Conservation (phyloP, 305 asterid species). For the Ilex paraguariensis region DNA sequence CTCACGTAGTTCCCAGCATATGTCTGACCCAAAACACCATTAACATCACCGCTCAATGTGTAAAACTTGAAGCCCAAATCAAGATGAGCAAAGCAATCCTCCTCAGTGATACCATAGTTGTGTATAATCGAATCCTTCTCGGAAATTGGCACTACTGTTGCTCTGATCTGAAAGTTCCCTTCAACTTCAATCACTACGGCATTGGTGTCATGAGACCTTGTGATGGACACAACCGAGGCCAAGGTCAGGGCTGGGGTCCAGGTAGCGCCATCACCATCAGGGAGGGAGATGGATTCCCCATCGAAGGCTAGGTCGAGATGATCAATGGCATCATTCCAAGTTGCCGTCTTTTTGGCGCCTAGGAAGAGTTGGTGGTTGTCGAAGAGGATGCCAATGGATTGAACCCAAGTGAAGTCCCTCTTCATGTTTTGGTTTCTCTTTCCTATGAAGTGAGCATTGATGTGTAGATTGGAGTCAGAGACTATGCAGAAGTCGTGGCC, state of each 20-base stretch:
- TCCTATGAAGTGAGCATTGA: constrained; percentile 85
- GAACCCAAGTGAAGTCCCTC: constrained; percentile 83
- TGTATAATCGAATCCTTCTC: constrained; percentile 54
- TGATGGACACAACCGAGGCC: constrained; percentile 37
- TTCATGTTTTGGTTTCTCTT: constrained; percentile 53
- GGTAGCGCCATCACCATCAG: constrained; percentile 31
- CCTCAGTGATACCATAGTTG: constrained; percentile 55
- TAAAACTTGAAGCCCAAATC: constrained; percentile 75
- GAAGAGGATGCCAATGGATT: constrained; percentile 73
- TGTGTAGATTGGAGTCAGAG: constrained; percentile 64
- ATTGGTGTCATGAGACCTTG: constrained; percentile 43
- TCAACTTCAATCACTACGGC: constrained; percentile 51
- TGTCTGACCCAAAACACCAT: constrained; percentile 75
- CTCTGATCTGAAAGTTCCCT: constrained; percentile 63
- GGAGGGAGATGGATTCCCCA: constrained; percentile 35
- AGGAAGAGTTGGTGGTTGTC: constrained; percentile 43
- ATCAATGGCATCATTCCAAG: constrained; percentile 54
- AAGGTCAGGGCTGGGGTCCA: background rate
- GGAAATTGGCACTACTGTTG: constrained; percentile 63
- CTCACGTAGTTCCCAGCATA: constrained; percentile 44
- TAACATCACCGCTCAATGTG: constrained; percentile 52
- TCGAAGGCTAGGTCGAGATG: constrained; percentile 45
- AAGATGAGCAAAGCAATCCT: constrained; percentile 77
- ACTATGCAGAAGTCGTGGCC: constrained; percentile 63
- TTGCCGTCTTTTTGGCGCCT: constrained; percentile 56